Percentiles rank a stretch among this genome's conserved stretches.
phyloP scores from a whole-genome alignment of 306 rosid genomes.

The Hippophae gyantsensis region DNA sequence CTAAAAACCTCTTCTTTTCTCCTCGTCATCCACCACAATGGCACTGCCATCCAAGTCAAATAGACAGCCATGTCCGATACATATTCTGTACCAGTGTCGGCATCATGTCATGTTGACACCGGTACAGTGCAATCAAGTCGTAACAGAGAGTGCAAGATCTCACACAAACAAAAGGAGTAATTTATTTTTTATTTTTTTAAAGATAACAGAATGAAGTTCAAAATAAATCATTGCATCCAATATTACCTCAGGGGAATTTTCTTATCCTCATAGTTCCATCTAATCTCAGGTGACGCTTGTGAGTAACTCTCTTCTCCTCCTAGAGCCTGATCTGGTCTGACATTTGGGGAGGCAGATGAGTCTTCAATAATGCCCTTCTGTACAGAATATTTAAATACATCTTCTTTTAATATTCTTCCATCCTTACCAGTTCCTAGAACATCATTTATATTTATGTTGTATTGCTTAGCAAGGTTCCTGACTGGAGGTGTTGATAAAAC shows the following conservation, averaged over 20 bases:
- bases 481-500: slow-evolving; percentile 78
- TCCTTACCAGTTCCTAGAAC: slow-evolving; percentile 68
- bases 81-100: no score
- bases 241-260: slow-evolving; percentile 64
- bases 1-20: no score
- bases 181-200: no score
- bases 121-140: no score
- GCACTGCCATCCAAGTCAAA: no score
- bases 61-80: no score
- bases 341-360: slow-evolving; percentile 22
- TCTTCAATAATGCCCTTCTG: slow-evolving; percentile 45
- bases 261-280: slow-evolving; percentile 35
- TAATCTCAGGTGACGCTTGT: slow-evolving; percentile 24
- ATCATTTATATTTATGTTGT: slow-evolving; percentile 59
- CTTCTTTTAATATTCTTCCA: slow-evolving; percentile 76
- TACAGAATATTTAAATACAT: slow-evolving; percentile 48
- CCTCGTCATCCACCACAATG: no score
- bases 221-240: neutral
- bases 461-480: slow-evolving; percentile 67
- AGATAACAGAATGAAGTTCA: neutral
- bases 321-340: slow-evolving; percentile 22
- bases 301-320: slow-evolving; percentile 25
- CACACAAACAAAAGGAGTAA: no score
- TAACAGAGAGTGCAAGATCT: no score
- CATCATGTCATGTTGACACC: no score